Evolutionary conservation across 2,329 filamentous ascomycete species (phyloP).

Genomic region (Amphichorda felina): DNA sequence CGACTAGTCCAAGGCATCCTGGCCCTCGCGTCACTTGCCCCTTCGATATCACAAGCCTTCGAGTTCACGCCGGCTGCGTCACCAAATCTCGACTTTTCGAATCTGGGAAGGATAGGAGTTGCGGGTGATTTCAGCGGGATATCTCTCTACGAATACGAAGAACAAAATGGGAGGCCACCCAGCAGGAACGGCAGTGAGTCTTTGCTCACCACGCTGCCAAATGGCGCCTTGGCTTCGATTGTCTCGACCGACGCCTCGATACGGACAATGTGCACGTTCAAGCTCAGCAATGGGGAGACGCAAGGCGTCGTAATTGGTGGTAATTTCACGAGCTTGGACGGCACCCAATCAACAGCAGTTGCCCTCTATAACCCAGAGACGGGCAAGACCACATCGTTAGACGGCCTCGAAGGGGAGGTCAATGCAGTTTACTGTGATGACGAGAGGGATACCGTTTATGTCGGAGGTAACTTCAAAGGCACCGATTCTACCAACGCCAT

Average conservation of each 20-base stretch:
- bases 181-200: constrained; percentile 70
- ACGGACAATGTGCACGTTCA: constrained; percentile 75
- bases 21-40: constrained; percentile 1
- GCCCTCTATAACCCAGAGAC: constrained; percentile 71
- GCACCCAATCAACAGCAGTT: constrained; percentile 62
- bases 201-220: constrained; percentile 71
- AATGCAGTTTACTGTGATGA: constrained; percentile 74
- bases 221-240: constrained; percentile 68
- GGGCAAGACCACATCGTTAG: constrained; percentile 56
- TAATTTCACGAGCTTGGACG: constrained; percentile 87
- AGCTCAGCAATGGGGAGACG: constrained; percentile 50
- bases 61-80: constrained; percentile 51
- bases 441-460: constrained; percentile 67
- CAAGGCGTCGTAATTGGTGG: constrained; percentile 77
- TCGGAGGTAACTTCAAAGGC: constrained; percentile 76
- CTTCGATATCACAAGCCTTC: constrained; percentile 32
- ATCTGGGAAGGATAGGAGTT: constrained; percentile 73
- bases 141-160: constrained; percentile 76
- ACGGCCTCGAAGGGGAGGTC: constrained; percentile 75
- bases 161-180: constrained; percentile 59
- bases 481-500: constrained; percentile 83
- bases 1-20: neutral
- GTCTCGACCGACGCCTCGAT: constrained; percentile 75
- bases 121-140: constrained; percentile 85
- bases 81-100: constrained; percentile 64